Conservation (phyloP, 129 eudicot species). For the Artemisia tridentata region DNA sequence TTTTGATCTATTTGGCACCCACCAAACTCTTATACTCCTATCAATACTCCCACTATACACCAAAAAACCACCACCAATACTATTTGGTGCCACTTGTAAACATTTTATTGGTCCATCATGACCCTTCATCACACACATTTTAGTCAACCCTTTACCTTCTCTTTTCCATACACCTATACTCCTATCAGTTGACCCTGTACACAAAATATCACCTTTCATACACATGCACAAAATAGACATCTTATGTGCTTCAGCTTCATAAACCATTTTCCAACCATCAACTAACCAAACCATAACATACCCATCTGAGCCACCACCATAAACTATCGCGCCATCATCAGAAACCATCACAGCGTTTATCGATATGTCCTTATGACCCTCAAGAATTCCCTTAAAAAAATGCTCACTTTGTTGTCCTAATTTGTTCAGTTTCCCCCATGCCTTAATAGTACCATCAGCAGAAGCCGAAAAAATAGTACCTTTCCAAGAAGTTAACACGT, state of each 20-base stretch:
- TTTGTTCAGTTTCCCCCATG: constrained; percentile 44
- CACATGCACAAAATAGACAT: constrained; percentile 77
- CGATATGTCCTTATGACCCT: constrained; percentile 76
- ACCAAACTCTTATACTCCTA: constrained; percentile 83
- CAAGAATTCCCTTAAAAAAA: constrained; percentile 49
- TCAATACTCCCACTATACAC: constrained; percentile 91
- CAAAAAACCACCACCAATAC: constrained; percentile 74
- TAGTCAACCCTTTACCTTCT: constrained; percentile 49
- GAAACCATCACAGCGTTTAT: constrained; percentile 55
- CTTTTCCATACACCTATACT: constrained; percentile 73
- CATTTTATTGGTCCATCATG: constrained; percentile 88
- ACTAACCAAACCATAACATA: constrained; percentile 70
- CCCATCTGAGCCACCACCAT: constrained; percentile 81
- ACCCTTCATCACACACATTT: constrained; percentile 61
- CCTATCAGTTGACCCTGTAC: constrained; percentile 81
- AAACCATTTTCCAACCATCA: constrained; percentile 45
- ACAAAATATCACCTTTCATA: constrained; percentile 58
- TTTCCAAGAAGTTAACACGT: constrained; percentile 41
- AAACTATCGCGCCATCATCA: constrained; percentile 53
- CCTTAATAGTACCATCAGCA: constrained; percentile 80
- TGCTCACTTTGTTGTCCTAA: constrained; percentile 27
- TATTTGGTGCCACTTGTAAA: constrained; percentile 55
- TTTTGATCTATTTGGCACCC: constrained; percentile 52
- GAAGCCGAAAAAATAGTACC: constrained; percentile 63
- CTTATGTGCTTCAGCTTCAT: constrained; percentile 69